These are phyloP conservation scores for Citrus hindsii DNA, from an alignment of 345 rosid genomes.

Conservation along the genomic window DNA sequence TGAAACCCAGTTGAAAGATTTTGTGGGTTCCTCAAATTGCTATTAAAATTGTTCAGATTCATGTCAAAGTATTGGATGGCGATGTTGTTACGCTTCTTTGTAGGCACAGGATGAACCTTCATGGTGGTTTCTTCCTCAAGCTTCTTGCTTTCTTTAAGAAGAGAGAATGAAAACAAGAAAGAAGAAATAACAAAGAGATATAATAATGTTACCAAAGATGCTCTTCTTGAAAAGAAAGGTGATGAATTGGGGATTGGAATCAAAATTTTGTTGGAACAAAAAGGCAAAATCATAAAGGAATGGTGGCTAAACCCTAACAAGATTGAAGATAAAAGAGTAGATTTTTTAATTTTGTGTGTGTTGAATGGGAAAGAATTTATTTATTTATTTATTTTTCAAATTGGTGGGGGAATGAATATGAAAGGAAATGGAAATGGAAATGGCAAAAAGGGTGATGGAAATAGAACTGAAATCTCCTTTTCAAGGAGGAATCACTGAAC, in stretches of 20 bases:
- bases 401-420: neutral
- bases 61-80: conserved; percentile 47
- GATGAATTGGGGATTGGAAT: conserved; percentile 26
- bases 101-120: conserved; percentile 86
- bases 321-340: neutral
- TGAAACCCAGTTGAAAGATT: conserved; percentile 32
- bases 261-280: conserved; percentile 30
- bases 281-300: conserved; percentile 30
- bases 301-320: conserved; percentile 16
- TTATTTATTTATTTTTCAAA: neutral
- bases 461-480: neutral
- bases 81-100: conserved; percentile 58
- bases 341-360: neutral
- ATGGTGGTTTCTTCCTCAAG: conserved; percentile 27
- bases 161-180: conserved; percentile 1
- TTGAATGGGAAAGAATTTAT: neutral
- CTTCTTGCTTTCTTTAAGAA: neutral
- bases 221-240: conserved; percentile 13
- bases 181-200: conserved; percentile 1
- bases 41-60: neutral
- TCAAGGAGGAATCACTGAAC: neutral
- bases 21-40: conserved; percentile 10
- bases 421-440: neutral
- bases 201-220: conserved; percentile 23
- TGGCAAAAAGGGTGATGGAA: neutral